Conservation (phyloP, 331 rosid genomes). For the Cydonia oblonga region DNA sequence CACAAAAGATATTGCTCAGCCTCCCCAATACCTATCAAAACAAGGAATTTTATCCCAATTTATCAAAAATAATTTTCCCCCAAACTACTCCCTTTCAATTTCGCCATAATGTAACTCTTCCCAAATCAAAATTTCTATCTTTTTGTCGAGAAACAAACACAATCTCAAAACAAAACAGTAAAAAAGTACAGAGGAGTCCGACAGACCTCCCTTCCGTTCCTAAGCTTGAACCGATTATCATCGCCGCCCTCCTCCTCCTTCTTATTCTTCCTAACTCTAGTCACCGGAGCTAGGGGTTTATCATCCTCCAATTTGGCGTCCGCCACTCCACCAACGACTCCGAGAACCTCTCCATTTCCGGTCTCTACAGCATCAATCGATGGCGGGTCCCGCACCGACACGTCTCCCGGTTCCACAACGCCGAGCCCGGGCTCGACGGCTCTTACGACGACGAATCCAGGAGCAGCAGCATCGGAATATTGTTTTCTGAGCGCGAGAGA, state of each 20-base stretch:
- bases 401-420: constrained; percentile 23
- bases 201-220: constrained; percentile 75
- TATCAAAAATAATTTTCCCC: not conserved
- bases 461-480: not conserved
- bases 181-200: too few relatives aligned
- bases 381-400: constrained; percentile 13
- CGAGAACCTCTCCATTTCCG: not conserved
- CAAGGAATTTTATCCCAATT: not conserved
- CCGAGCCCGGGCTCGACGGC: constrained; percentile 33
- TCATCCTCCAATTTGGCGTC: constrained; percentile 15
- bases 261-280: constrained; percentile 40
- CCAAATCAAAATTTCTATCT: not conserved
- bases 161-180: not conserved
- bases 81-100: not conserved
- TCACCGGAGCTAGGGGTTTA: constrained; percentile 13
- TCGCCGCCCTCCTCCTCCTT: constrained; percentile 24
- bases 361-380: constrained; percentile 3
- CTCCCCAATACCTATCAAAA: not conserved
- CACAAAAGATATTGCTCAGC: not conserved
- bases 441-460: constrained; percentile 2
- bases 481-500: constrained; percentile 1
- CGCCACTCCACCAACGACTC: constrained; percentile 12
- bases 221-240: constrained; percentile 63
- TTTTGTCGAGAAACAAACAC: not conserved
- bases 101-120: not conserved